Evolutionary conservation across 169 alveolate genomes (phyloP).

Genomic region (Besnoitia besnoiti): DNA sequence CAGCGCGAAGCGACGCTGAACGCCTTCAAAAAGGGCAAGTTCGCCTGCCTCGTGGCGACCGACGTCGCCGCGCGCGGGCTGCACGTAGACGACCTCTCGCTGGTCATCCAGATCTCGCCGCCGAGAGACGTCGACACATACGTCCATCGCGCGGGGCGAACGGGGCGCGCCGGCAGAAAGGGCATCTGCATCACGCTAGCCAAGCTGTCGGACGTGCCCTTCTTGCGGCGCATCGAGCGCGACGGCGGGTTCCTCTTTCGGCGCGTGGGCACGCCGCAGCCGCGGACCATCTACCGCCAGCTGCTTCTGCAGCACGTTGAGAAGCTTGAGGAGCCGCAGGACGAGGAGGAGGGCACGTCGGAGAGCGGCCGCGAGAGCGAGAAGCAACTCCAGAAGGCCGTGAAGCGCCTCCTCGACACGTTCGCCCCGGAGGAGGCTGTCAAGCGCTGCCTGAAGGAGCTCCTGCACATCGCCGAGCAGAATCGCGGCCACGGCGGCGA

Average conservation of each 20-base stretch:
- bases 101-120: conserved; percentile 88
- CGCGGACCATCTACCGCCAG: conserved; percentile 56
- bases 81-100: conserved; percentile 88
- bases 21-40: conserved; percentile 81
- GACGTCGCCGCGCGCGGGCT: conserved; percentile 94
- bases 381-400: background rate
- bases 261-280: conserved; percentile 74
- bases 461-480: conserved; percentile 21
- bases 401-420: background rate
- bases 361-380: background rate
- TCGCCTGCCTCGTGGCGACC: conserved; percentile 88
- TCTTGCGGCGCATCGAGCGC: conserved; percentile 64
- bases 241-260: conserved; percentile 61
- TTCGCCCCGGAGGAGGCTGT: background rate
- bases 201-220: conserved; percentile 63
- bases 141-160: conserved; percentile 89
- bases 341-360: background rate
- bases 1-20: conserved; percentile 88
- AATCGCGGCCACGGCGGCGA: background rate
- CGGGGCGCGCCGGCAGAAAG: conserved; percentile 88
- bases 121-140: conserved; percentile 86
- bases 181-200: conserved; percentile 74
- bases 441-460: background rate
- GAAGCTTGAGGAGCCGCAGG: background rate
- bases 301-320: conserved; percentile 53